Base-by-base conservation (phyloP, 768 basidiomycete genomes). In the Leccinum imitatum region DNA sequence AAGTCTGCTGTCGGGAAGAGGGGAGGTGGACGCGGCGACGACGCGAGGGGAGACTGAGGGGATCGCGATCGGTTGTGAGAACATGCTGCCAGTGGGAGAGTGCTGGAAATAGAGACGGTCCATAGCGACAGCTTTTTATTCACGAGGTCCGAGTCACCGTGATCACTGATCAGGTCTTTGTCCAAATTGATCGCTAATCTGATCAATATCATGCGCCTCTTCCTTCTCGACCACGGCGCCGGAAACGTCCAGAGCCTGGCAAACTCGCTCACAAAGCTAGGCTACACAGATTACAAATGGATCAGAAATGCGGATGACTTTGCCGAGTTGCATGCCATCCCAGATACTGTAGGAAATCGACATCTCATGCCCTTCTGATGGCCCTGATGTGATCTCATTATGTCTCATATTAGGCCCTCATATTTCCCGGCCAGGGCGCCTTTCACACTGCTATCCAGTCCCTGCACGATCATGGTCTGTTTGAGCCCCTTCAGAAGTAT, bases 361-460 rank as follows among this genome's bases (percentile, higher is more conserved):
- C 51, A 21, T 56, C 51, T 51, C 53, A 33, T 61, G 58, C 37
- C 50, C 51, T 25, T 41, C 17, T 19, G 9, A 19, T 10, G 10
- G 50, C 41, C 19, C 60, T 44, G 58, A 64, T 54, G 6, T 6
- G 56, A 60, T 54, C 61, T 39, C 44, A 62, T 63, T 11, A 39
- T 54, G 25, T 51, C 53, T 50, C 69, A 21, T 66, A 35, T 15
- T 8, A 99, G 97, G 89, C 85, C 75, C 87, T 99, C 71, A 82
- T 99, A 66, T 98, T 99, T 74, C 97, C 97, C 51, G 97, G 97
- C 7, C 96, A 98, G 50, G 97, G 97, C 17, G 86, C 93, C 3
- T 98, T 98, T 71, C 87, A 89, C 53, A 87, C 89, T 19, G 96
- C 96, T 11, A 87, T 97, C 65, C 80, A 82, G 53, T 87, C 90